These are phyloP conservation scores for Bruguiera parviflora DNA, from an alignment of 345 rosid species.

Conservation along the genomic window DNA sequence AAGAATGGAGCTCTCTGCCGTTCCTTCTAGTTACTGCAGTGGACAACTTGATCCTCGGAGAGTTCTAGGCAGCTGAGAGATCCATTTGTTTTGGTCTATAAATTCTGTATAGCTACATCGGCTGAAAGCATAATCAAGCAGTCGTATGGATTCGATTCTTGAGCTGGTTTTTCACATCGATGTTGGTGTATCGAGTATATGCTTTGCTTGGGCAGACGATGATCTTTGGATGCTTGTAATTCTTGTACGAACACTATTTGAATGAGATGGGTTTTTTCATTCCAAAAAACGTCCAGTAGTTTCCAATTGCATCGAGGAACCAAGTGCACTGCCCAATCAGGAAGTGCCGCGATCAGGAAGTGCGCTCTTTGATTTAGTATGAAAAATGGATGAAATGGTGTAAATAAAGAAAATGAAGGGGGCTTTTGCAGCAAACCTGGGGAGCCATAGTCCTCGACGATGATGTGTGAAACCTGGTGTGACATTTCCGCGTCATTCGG, in stretches of 20 bases:
- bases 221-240: background rate
- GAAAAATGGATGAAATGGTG: too few species aligned
- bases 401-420: too few species aligned
- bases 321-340: too few species aligned
- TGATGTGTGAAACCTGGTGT: too few species aligned
- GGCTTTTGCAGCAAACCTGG: too few species aligned
- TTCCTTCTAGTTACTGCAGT: slow-evolving; percentile 91
- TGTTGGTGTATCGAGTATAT: slow-evolving; percentile 5
- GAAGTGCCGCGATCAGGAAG: too few species aligned
- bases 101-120: slow-evolving; percentile 22
- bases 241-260: background rate
- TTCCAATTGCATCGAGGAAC: too few species aligned
- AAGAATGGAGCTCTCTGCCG: slow-evolving; percentile 80
- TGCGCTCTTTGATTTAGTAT: too few species aligned
- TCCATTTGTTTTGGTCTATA: slow-evolving; percentile 5
- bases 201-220: slow-evolving; percentile 8
- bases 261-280: background rate
- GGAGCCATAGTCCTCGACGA: too few species aligned
- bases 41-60: slow-evolving; percentile 93
- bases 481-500: too few species aligned
- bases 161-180: background rate
- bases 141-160: background rate
- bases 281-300: background rate
- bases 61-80: slow-evolving; percentile 50
- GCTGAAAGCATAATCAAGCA: slow-evolving; percentile 10